A percentile compares a stretch with the other conserved stretches of the same genome.
Evolutionary conservation across 495 filamentous ascomycete species (phyloP).

Genomic region (Neurospora sp.): DNA sequence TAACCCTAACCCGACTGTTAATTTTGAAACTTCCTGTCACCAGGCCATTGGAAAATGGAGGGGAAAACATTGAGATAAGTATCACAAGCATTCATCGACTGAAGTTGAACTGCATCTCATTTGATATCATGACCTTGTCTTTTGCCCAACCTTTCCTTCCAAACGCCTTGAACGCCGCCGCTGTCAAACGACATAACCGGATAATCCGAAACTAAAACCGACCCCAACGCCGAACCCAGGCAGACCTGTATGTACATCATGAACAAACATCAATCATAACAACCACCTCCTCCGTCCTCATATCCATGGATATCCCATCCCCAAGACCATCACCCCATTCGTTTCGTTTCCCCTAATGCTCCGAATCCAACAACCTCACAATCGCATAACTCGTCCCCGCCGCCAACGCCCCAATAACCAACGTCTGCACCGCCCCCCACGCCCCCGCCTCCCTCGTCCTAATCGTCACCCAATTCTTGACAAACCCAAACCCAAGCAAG

Average conservation of each 20-base stretch:
- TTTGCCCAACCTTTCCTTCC: not conserved
- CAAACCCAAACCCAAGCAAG: conserved; percentile 42
- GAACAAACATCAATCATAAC: not conserved
- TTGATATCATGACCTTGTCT: not conserved
- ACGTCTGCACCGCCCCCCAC: conserved; percentile 33
- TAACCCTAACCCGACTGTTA: not conserved
- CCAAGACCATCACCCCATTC: not conserved
- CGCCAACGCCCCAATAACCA: conserved; percentile 31
- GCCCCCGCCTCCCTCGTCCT: conserved; percentile 25
- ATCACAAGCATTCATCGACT: not conserved
- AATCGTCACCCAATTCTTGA: conserved; percentile 38
- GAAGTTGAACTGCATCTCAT: not conserved
- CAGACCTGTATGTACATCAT: not conserved
- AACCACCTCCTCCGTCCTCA: not conserved
- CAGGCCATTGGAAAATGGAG: not conserved
- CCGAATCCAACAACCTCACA: conserved; percentile 21
- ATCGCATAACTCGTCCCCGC: conserved; percentile 36
- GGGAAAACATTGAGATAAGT: not conserved
- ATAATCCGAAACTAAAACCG: not conserved
- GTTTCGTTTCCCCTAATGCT: not conserved
- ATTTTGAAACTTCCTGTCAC: not conserved
- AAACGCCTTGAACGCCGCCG: not conserved
- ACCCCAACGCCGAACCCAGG: not conserved
- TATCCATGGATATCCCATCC: not conserved
- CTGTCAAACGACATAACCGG: not conserved